Conservation (phyloP, 2,329 filamentous ascomycete genomes). For the Shiraia sp. region DNA sequence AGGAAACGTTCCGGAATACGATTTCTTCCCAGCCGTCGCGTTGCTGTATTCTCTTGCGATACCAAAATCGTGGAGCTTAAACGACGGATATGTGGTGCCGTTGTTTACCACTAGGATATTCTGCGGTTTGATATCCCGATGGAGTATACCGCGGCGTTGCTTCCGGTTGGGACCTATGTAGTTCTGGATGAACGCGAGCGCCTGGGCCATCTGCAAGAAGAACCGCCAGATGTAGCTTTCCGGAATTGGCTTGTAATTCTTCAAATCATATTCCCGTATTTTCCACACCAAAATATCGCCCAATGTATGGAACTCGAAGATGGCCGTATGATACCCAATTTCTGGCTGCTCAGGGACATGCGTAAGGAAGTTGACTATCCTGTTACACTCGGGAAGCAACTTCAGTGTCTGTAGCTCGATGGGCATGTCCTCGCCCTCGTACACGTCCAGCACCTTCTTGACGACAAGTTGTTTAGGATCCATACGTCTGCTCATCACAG, state of each 20-base stretch:
- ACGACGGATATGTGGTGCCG: constrained; percentile 28
- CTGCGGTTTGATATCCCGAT: constrained; percentile 35
- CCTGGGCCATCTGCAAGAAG: constrained; percentile 33
- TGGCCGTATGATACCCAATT: constrained; percentile 9
- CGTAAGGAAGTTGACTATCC: constrained; percentile 20
- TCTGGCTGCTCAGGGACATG: constrained; percentile 10
- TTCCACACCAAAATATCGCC: constrained; percentile 29
- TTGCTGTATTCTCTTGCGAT: constrained; percentile 8
- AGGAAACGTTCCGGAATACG: constrained; percentile 21
- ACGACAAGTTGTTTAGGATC: constrained; percentile 14
- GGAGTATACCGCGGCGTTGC: constrained; percentile 9
- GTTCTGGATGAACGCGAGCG: constrained; percentile 31
- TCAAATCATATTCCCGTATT: constrained; percentile 11
- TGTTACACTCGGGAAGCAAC: constrained; percentile 21
- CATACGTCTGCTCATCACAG: constrained; percentile 7
- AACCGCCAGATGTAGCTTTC: constrained; percentile 34
- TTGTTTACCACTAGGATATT: constrained; percentile 30
- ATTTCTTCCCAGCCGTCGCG: background rate
- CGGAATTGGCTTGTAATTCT: constrained; percentile 22
- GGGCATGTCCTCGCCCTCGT: constrained; percentile 7
- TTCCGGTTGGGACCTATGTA: constrained; percentile 8
- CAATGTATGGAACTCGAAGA: constrained; percentile 25
- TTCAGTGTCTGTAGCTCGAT: constrained; percentile 15
- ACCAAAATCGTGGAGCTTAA: constrained; percentile 34
- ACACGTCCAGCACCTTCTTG: constrained; percentile 21